phyloP scores from a whole-genome alignment of 2,329 filamentous ascomycete genomes.

The Botrytis galanthina region DNA sequence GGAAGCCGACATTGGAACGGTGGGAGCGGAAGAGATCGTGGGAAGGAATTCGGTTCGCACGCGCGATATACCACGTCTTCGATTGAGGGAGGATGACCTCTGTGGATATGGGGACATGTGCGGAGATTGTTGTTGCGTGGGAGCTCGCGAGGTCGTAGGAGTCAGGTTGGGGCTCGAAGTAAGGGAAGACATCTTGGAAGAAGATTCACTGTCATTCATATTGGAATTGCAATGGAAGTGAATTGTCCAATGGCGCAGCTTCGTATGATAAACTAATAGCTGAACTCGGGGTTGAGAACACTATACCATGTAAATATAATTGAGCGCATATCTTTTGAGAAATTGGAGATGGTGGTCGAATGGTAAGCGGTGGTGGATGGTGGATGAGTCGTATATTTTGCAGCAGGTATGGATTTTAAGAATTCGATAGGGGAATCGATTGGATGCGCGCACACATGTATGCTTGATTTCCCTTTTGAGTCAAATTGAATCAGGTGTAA shows the following conservation, averaged over 20 bases:
- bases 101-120: slow-evolving; percentile 8
- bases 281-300: slow-evolving; percentile 13
- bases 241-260: background rate
- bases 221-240: background rate
- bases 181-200: slow-evolving; percentile 11
- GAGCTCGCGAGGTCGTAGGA: background rate
- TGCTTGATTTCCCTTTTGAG: background rate
- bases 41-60: slow-evolving; percentile 37
- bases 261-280: slow-evolving; percentile 16
- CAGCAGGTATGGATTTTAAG: background rate
- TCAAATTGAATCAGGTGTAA: background rate
- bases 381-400: background rate
- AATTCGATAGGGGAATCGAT: background rate
- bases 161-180: slow-evolving; percentile 13
- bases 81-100: slow-evolving; percentile 22
- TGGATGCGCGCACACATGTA: slow-evolving; percentile 10
- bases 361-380: background rate
- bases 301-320: slow-evolving; percentile 12
- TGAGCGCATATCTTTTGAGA: slow-evolving; percentile 18
- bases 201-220: background rate
- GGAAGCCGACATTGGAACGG: slow-evolving; percentile 53
- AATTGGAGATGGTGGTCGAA: background rate
- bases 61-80: slow-evolving; percentile 31
- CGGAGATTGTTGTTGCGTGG: slow-evolving; percentile 10
- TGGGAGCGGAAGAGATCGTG: slow-evolving; percentile 35